Percentiles rank a stretch among this genome's conserved stretches.
phyloP scores from a whole-genome alignment of 2,329 filamentous ascomycete species.

The Amesomyces nigricolor region DNA sequence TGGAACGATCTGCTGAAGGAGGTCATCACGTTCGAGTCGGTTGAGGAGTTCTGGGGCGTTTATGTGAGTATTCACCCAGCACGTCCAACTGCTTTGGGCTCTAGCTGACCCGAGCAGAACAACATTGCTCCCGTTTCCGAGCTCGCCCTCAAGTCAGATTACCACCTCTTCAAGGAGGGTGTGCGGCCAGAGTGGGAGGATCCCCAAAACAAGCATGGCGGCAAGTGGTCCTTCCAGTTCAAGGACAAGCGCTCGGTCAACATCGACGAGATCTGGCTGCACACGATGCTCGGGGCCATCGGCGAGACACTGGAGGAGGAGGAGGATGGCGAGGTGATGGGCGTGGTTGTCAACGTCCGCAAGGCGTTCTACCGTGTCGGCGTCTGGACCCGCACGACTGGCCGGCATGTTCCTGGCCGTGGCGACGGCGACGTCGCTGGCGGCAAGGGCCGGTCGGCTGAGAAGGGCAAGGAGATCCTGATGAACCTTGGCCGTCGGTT shows the following conservation, averaged over 20 bases:
- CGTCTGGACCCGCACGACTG: slow-evolving; percentile 92
- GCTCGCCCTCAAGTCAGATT: slow-evolving; percentile 94
- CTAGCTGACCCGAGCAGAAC: slow-evolving; percentile 58
- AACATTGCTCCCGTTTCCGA: slow-evolving; percentile 97
- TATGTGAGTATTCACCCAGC: slow-evolving; percentile 62
- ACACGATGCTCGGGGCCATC: slow-evolving; percentile 93
- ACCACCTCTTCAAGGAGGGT: slow-evolving; percentile 97
- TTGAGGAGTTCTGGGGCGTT: slow-evolving; percentile 99
- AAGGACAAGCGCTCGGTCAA: slow-evolving; percentile 89
- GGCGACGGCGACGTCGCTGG: slow-evolving; percentile 67
- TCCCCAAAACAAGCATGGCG: slow-evolving; percentile 95
- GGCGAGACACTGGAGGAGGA: slow-evolving; percentile 96
- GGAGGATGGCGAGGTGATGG: slow-evolving; percentile 95
- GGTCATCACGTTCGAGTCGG: slow-evolving; percentile 96
- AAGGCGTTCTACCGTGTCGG: slow-evolving; percentile 98
- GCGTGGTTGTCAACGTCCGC: slow-evolving; percentile 96
- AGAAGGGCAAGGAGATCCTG: slow-evolving; percentile 82
- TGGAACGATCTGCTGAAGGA: slow-evolving; percentile 98
- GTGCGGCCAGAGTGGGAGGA: slow-evolving; percentile 99
- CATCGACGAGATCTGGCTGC: slow-evolving; percentile 93
- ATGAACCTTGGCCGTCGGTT: slow-evolving; percentile 81
- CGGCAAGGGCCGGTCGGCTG: slow-evolving; percentile 68
- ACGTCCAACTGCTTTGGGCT: background rate
- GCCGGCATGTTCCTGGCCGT: slow-evolving; percentile 72
- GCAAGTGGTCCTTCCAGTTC: slow-evolving; percentile 98